Conservation (phyloP, 106 monocot species). For the Dendrobium chrysotoxum region DNA sequence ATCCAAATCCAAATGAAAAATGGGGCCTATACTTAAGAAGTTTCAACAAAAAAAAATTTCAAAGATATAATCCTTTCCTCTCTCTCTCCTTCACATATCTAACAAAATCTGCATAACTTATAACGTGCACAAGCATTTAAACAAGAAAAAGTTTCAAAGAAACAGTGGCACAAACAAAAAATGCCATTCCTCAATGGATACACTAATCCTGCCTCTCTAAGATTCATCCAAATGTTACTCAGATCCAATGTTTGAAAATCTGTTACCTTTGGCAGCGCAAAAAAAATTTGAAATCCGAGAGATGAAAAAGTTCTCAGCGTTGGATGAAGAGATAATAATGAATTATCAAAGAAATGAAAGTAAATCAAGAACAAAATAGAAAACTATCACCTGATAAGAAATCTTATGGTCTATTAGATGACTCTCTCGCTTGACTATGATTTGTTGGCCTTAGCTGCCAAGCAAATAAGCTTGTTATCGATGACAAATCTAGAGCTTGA, state of each 20-base stretch:
- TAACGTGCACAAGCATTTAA: neutral
- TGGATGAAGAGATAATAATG: neutral
- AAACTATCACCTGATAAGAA: neutral
- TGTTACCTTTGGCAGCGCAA: too few relatives aligned
- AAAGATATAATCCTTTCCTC: neutral
- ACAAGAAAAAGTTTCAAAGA: neutral
- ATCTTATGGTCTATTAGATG: neutral
- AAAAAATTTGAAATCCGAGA: neutral
- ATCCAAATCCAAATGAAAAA: too few relatives aligned
- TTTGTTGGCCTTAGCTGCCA: conserved; percentile 21
- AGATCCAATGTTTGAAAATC: too few relatives aligned
- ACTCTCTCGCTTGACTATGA: neutral
- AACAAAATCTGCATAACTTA: neutral
- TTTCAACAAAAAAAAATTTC: neutral
- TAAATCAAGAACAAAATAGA: neutral
- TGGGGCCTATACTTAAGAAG: too few relatives aligned
- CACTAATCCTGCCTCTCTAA: neutral
- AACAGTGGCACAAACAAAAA: neutral
- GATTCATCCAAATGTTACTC: too few relatives aligned
- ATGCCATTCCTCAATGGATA: neutral
- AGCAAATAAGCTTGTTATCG: conserved; percentile 32
- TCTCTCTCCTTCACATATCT: neutral
- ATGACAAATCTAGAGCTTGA: conserved; percentile 47
- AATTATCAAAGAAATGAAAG: neutral
- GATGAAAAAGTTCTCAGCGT: neutral